These are phyloP conservation scores for Pyrenochaeta sp. DNA, from an alignment of 2,329 filamentous ascomycete genomes.

Conservation along the genomic window DNA sequence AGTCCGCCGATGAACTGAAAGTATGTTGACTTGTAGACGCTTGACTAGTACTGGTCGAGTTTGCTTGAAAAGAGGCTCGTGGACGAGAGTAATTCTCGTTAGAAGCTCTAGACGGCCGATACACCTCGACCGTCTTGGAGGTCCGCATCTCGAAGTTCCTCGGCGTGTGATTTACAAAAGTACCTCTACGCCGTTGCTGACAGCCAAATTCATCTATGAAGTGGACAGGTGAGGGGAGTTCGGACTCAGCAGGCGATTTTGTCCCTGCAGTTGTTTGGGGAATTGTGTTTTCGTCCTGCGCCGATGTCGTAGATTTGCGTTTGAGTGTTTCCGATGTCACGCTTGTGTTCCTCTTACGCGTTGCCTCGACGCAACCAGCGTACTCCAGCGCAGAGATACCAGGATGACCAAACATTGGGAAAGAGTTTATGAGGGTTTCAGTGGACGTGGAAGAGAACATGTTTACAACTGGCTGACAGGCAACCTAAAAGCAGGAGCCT, in stretches of 20 bases:
- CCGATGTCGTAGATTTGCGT: conserved; percentile 27
- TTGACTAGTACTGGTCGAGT: conserved; percentile 10
- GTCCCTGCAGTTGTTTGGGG: conserved; percentile 21
- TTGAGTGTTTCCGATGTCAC: conserved; percentile 28
- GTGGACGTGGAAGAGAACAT: conserved; percentile 29
- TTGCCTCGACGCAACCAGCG: conserved; percentile 30
- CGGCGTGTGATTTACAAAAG: conserved; percentile 48
- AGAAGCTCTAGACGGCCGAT: conserved; percentile 23
- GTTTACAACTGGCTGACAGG: conserved; percentile 17
- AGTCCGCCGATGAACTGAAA: conserved; percentile 21
- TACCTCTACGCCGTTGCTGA: conserved; percentile 37
- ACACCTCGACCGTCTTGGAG: conserved; percentile 24
- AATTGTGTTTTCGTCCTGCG: conserved; percentile 27
- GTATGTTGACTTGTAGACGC: conserved; percentile 5
- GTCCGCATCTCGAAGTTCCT: conserved; percentile 37
- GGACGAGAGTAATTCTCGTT: conserved; percentile 33
- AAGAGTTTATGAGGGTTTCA: conserved; percentile 30
- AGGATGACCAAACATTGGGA: conserved; percentile 46
- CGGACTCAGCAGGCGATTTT: conserved; percentile 14
- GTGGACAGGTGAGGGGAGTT: conserved; percentile 20
- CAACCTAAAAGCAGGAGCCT: conserved; percentile 21
- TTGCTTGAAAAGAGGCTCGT: conserved; percentile 21
- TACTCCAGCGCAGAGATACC: conserved; percentile 46
- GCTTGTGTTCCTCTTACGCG: conserved; percentile 25
- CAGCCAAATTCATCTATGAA: conserved; percentile 31